Conservation (phyloP, 331 rosid genomes). For the Stylosanthes scabra region DNA sequence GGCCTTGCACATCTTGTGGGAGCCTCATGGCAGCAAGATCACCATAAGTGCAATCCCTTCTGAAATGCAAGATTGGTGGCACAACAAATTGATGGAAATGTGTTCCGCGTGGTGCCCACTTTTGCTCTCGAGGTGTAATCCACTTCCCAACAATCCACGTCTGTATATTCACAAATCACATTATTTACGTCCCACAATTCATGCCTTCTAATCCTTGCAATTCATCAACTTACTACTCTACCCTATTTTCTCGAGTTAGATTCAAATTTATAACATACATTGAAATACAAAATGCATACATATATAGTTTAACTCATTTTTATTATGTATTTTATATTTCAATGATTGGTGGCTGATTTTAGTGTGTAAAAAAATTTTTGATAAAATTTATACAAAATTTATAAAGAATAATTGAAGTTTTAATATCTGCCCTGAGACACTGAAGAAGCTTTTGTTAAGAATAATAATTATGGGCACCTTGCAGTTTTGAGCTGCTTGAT, state of each 20-base stretch:
- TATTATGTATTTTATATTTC: too few species aligned
- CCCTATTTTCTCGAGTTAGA: too few species aligned
- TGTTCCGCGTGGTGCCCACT: constrained; percentile 83
- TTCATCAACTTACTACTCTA: neutral
- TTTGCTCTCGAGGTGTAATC: constrained; percentile 87
- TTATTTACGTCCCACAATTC: neutral
- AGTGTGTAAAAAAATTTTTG: too few species aligned
- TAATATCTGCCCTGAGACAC: too few species aligned
- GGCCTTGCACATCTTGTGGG: constrained; percentile 80
- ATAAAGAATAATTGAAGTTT: too few species aligned
- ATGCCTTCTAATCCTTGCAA: neutral
- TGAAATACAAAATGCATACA: too few species aligned
- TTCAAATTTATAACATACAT: too few species aligned
- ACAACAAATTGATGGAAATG: constrained; percentile 96
- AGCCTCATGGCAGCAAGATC: constrained; percentile 92
- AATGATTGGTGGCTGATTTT: too few species aligned
- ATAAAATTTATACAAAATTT: too few species aligned
- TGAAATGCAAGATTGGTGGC: constrained; percentile 75
- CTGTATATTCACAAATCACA: constrained; percentile 37
- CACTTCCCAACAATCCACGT: constrained; percentile 97
- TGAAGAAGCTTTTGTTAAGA: too few species aligned
- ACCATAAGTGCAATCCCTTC: constrained; percentile 93
- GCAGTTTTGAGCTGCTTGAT: constrained; percentile 84
- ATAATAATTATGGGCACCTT: constrained; percentile 49
- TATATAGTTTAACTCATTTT: too few species aligned